Evolutionary conservation across 1,139 yeast genomes (phyloP).

Genomic region (Keqinozyma sinolaborantium): DNA sequence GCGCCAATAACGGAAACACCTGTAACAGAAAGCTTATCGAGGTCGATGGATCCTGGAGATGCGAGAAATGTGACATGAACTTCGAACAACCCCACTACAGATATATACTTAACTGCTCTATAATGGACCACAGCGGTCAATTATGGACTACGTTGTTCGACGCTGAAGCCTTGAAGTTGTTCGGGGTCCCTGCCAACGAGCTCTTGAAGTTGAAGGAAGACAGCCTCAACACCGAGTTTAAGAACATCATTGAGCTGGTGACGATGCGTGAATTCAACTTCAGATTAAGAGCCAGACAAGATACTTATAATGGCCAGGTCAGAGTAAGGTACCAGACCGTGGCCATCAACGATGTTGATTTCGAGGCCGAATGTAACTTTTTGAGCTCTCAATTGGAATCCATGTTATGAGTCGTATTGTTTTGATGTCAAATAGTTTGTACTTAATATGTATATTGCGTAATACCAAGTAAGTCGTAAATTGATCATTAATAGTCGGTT

Average conservation of each 20-base stretch:
- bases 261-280: slow-evolving; percentile 70
- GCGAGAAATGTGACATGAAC: slow-evolving; percentile 82
- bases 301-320: slow-evolving; percentile 73
- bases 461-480: too few species aligned
- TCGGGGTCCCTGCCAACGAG: slow-evolving; percentile 71
- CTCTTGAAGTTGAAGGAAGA: slow-evolving; percentile 48
- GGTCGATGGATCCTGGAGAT: slow-evolving; percentile 81
- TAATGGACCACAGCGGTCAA: slow-evolving; percentile 78
- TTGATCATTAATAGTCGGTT: too few species aligned
- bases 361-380: slow-evolving; percentile 56
- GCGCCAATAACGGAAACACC: slow-evolving; percentile 24
- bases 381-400: slow-evolving; percentile 51
- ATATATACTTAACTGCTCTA: slow-evolving; percentile 68
- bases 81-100: slow-evolving; percentile 72
- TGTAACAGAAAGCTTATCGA: slow-evolving; percentile 85
- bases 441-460: too few species aligned
- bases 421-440: slow-evolving; percentile 3
- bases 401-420: slow-evolving; percentile 20
- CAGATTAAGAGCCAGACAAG: slow-evolving; percentile 79
- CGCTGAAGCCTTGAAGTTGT: slow-evolving; percentile 67
- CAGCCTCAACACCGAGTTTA: slow-evolving; percentile 45
- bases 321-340: slow-evolving; percentile 74
- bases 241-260: slow-evolving; percentile 46
- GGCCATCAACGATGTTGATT: slow-evolving; percentile 55
- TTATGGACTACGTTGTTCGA: slow-evolving; percentile 88